Conservation (phyloP, 2,329 filamentous ascomycete genomes). For the Emmonsiellopsis sp. region DNA sequence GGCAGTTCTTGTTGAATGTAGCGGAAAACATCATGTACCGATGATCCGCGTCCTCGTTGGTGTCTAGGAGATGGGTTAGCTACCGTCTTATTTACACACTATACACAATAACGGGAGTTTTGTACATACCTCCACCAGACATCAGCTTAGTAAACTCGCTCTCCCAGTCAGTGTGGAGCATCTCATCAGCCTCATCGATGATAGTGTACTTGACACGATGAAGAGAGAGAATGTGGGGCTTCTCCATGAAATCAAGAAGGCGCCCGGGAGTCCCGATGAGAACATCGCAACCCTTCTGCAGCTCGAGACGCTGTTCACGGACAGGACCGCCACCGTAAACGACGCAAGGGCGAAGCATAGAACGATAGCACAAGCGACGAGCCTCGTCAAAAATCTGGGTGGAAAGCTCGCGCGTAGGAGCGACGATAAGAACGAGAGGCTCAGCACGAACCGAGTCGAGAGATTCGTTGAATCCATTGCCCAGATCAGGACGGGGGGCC, state of each 20-base stretch:
- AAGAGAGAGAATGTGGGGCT: conserved; percentile 39
- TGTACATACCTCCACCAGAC: conserved; percentile 62
- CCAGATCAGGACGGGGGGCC: conserved; percentile 61
- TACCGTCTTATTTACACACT: neutral
- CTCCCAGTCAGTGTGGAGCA: conserved; percentile 73
- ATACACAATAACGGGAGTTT: neutral
- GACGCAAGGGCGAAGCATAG: conserved; percentile 86
- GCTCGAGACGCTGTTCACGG: conserved; percentile 60
- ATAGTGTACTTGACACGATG: conserved; percentile 49
- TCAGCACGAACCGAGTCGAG: conserved; percentile 59
- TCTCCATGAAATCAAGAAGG: conserved; percentile 72
- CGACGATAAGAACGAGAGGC: conserved; percentile 77
- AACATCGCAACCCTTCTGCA: conserved; percentile 79
- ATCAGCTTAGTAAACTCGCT: conserved; percentile 68
- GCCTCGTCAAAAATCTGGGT: conserved; percentile 93
- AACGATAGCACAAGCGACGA: conserved; percentile 85
- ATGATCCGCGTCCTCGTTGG: conserved; percentile 64
- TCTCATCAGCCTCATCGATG: conserved; percentile 92
- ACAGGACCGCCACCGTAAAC: conserved; percentile 75
- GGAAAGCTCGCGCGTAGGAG: conserved; percentile 80
- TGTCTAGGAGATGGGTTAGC: conserved; percentile 39
- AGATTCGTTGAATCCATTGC: conserved; percentile 45
- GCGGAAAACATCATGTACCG: conserved; percentile 81
- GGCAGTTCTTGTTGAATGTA: conserved; percentile 76
- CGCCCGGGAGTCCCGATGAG: conserved; percentile 83